Base-by-base conservation (phyloP, 2,329 filamentous ascomycete genomes). In the Xylariaceae sp. region DNA sequence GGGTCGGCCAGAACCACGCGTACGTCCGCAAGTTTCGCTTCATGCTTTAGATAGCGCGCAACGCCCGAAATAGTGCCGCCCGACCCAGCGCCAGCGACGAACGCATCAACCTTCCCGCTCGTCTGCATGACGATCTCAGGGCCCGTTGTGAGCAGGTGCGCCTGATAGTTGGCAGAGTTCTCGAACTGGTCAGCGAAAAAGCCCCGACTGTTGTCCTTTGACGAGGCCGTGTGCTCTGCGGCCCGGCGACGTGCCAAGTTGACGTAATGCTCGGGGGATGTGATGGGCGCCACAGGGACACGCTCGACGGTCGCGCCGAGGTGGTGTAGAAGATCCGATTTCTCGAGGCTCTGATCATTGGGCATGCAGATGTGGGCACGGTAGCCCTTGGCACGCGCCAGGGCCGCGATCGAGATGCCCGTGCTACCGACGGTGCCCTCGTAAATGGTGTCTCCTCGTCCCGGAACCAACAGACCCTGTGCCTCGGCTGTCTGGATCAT, bases 101-200 rank as follows among this genome's bases (percentile, higher is more conserved):
- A 97, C 2, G 91, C 93, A 72, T 95, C 89, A 1, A 97, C 70
- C 6, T 74, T 74, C 0, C 90, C 90, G 23, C 79, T 82, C 4
- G 89, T 89, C 76, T 99, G 94, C 0, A 78, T 76, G 68, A 84
- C 88, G 65, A 99, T 94, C 76, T 99, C 94, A 0, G 93, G 94
- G 0, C 94, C 94, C 0, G 94, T 99, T 11, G 85, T 84, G 17
- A 82, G 78, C 67, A 88, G 86, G 76, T 99, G 94, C 1, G 94
- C 92, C 51, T 82, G 80, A 82, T 88, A 96, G 75, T 99, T 99
- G 37, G 92, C 90, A 54, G 85, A 79, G 30, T 89, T 93, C 76
- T 99, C 94, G 71, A 99, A 99, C 72, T 99, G 94, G 73, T 99
- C 90, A 0, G 93, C 92, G 72, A 97, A 99, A 75, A 96, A 92